Evolutionary conservation across 208 protist species (phyloP), one percentile per base, ranked within the genome.

Genomic region (Leishmania mexicana): DNA sequence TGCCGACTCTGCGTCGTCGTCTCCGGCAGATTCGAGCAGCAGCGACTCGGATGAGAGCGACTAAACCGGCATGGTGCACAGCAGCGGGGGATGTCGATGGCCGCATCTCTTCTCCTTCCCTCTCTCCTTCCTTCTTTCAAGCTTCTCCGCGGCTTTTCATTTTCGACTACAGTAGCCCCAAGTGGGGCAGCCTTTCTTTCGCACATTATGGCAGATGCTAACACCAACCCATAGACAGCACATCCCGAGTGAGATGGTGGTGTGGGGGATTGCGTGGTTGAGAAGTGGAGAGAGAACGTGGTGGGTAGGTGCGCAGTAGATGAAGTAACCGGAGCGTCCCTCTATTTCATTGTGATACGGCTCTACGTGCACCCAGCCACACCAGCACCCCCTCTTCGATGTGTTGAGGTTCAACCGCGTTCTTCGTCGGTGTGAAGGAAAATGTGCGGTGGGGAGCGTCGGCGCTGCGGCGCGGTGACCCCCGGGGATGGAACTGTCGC

Each of bases 11-110:
- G 80, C 70, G 7, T 85, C 84, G n/a, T 71, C 80, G 2, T 84
- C 81, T 21, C 83, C 79, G 38, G 31, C 24, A 5, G 80, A 81
- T 71, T 88, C 84, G 3, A 62, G 75, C 75, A 62, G 72, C 79
- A 89, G 86, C 74, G 83, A 83, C 77, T 82, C 80, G 31, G 78
- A 83, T 24, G 74, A 87, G 49, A 83, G 76, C 75, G 60, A 87
- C 57, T 80, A 77, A 58, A 58, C 53, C 45, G 38, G 21, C 45
- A 24, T 24, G 45, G 21, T 74, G 35, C 45, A 15, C 45, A 45
- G 38, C 8, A 19, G 70, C 24, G 28, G 6, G 6, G 70, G 35
- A 53, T 74, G 45, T 21, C 28, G 70, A 54, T 35, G 6, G 38
- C 70, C 11, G 13, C 42, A 7, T 80, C 58, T 83, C 42, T 72